These are phyloP conservation scores for Ceratorhiza oryzae-sativae DNA, from an alignment of 1,284 basidiomycete species.

Conservation along the genomic window DNA sequence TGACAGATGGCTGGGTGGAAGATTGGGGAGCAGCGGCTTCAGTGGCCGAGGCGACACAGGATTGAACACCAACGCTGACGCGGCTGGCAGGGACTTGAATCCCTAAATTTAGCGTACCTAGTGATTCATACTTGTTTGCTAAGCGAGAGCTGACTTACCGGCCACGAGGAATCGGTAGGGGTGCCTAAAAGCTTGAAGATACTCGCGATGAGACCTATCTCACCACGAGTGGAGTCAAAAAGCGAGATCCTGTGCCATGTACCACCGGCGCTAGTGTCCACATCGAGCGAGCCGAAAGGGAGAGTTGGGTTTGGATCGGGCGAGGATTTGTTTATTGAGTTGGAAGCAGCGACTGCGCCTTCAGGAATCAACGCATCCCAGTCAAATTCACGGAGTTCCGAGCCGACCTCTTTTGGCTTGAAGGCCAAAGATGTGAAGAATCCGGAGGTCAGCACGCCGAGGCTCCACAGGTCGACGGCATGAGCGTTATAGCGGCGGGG, in stretches of 20 bases:
- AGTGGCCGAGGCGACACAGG: conserved; percentile 27
- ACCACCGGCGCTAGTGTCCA: not conserved
- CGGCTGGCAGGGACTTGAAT: conserved; percentile 31
- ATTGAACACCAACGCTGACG: conserved; percentile 31
- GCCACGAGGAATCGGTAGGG: conserved; percentile 71
- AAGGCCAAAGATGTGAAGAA: conserved; percentile 76
- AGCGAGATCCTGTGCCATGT: conserved; percentile 66
- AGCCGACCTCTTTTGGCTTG: conserved; percentile 36
- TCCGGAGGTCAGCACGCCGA: conserved; percentile 77
- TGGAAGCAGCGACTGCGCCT: conserved; percentile 44
- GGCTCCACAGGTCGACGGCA: conserved; percentile 86
- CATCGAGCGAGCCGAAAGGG: conserved; percentile 10
- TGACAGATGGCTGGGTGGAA: conserved; percentile 14
- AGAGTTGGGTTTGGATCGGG: conserved; percentile 11
- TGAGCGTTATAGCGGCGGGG: conserved; percentile 71
- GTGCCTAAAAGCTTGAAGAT: conserved; percentile 83
- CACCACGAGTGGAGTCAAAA: conserved; percentile 73
- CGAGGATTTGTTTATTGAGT: not conserved
- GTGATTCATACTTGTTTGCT: not conserved
- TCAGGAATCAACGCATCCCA: conserved; percentile 46
- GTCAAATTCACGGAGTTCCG: conserved; percentile 49
- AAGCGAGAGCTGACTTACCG: conserved; percentile 57
- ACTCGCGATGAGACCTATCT: conserved; percentile 83
- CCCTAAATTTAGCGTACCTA: not conserved
- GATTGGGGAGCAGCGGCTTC: conserved; percentile 22